These are phyloP conservation scores for Pichia sp. DNA, from an alignment of 1,139 yeast species.

Conservation along the genomic window DNA sequence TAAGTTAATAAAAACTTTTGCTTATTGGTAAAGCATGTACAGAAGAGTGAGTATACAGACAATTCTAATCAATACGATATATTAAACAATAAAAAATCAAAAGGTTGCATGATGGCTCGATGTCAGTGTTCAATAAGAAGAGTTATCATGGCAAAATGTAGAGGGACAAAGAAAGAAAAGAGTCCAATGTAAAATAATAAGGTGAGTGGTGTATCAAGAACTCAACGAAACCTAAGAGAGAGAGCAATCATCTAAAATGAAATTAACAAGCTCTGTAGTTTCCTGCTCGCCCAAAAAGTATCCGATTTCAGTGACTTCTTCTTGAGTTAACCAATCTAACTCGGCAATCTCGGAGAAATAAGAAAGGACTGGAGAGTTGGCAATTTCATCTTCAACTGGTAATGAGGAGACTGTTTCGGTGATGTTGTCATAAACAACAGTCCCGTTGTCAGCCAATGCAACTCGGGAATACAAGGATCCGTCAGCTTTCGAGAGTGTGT, in stretches of 20 bases:
- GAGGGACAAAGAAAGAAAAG: background rate
- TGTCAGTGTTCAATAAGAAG: background rate
- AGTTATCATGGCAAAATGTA: background rate
- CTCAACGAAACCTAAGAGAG: background rate
- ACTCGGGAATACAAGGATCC: constrained; percentile 35
- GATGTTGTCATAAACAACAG: constrained; percentile 33
- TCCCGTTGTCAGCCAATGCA: constrained; percentile 42
- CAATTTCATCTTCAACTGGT: background rate
- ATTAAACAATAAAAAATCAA: background rate
- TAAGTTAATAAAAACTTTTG: too few species aligned
- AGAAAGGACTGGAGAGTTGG: background rate
- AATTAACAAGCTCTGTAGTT: background rate
- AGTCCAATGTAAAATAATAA: background rate
- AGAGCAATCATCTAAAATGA: background rate
- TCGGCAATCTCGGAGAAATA: constrained; percentile 2
- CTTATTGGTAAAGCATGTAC: too few species aligned
- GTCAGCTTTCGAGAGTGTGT: constrained; percentile 29
- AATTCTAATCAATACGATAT: too few species aligned
- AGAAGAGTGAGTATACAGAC: too few species aligned
- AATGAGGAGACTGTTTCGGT: constrained; percentile 12
- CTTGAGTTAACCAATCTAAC: constrained; percentile 7
- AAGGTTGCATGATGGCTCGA: background rate
- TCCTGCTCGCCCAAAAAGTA: constrained; percentile 7
- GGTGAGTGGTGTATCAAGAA: background rate
- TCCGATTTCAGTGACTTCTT: constrained; percentile 11